Base-by-base conservation (phyloP, 2,329 filamentous ascomycete species). In the Monilinia fructicola region DNA sequence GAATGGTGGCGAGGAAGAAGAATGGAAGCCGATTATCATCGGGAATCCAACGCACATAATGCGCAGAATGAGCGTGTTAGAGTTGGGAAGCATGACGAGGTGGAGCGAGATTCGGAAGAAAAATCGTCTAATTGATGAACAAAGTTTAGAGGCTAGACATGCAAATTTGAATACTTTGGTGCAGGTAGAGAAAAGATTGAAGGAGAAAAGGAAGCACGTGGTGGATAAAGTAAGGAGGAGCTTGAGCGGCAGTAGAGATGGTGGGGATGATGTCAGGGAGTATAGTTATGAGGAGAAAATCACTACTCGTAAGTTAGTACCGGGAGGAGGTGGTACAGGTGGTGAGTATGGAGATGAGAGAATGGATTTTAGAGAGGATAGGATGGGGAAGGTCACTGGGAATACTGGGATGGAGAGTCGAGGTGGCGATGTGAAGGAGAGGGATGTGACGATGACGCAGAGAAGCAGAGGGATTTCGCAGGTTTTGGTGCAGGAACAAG, bases 31-130 rank as follows among this genome's bases (percentile, higher is more conserved):
- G 1, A 81, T 88, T 38, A 84, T 92, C 70, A 85, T 92, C 74
- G 90, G 90, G 16, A 89, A 90, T 73, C 89, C 90, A 16, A 86
- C 85, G 54, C 85, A 88, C 56, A 88, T 87, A 76, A 85, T 84
- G 73, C 83, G 90, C 60, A 83, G 87, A 68, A 87, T 93, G 82
- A 92, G 86, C 74, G 76, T 92, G 31, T 79, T 93, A 21, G 90
- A 93, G 76, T 78, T 91, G 67, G 90, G 90, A 0, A 78, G 80
- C 46, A 80, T 89, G 81, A 89, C 84, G 61, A 81, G 90, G 52
- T 93, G 89, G 87, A 89, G 85, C 31, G 90, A 92, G 76, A 92
- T 93, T 68, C 81, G 85, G 68, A 82, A 78, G 71, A 84, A 82
- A 73, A 89, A 89, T 72, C 80, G 79, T 55, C 78, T 89, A 59